Conservation (phyloP, 106 monocot genomes). For the Dendrobium huoshanense region DNA sequence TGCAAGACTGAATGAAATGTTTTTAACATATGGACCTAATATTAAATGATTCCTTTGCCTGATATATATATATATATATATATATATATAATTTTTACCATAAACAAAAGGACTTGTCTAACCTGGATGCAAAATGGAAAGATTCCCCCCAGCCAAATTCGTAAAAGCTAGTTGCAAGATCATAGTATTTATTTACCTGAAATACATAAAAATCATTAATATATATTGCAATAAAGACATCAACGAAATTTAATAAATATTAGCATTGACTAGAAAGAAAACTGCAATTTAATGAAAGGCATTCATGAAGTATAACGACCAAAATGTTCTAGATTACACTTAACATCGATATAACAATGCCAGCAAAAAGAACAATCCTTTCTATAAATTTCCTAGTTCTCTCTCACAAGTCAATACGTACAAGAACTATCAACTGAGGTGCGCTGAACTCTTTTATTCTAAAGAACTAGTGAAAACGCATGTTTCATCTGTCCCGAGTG, state of each 20-base stretch:
- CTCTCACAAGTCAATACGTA: not conserved
- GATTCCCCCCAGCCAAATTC: constrained; percentile 85
- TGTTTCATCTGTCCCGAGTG: not conserved
- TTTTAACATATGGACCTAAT: not conserved
- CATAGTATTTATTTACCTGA: constrained; percentile 83
- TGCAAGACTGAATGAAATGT: not conserved
- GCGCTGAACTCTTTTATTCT: not conserved
- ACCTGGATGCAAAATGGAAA: constrained; percentile 76
- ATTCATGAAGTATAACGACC: not conserved
- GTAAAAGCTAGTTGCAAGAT: constrained; percentile 73
- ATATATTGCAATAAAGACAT: not conserved
- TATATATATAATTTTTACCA: not conserved
- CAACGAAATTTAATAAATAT: not conserved
- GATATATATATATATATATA: too few species aligned
- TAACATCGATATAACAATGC: not conserved
- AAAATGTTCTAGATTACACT: not conserved
- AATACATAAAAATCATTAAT: constrained; percentile 4
- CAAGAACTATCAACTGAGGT: not conserved
- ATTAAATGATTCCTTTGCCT: not conserved
- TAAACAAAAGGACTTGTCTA: constrained; percentile 4
- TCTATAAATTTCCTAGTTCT: not conserved
- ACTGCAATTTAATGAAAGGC: not conserved
- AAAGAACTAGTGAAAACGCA: not conserved
- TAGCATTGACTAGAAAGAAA: not conserved
- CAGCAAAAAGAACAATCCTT: not conserved